Percentiles rank a stretch among this genome's conserved stretches.
Evolutionary conservation across 208 protist species (phyloP).

Genomic region (Sergeia podlipaevii): DNA sequence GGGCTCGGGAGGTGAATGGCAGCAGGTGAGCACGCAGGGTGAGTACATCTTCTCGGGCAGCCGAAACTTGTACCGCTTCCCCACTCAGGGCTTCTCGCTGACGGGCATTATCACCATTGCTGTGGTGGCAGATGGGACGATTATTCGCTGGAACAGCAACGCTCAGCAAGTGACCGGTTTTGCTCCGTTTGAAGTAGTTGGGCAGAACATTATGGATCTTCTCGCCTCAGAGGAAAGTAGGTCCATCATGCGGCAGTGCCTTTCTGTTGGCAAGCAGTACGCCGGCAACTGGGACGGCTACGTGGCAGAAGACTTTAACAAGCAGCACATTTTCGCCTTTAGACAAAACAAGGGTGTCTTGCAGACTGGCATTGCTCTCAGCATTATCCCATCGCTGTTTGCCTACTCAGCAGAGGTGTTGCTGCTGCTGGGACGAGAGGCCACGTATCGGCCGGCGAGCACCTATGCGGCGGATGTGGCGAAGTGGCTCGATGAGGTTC

Average conservation of each 20-base stretch:
- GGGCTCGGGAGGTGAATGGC: too few relatives aligned
- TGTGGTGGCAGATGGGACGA: constrained; percentile 79
- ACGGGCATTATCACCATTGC: constrained; percentile 61
- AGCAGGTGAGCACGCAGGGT: constrained; percentile 42
- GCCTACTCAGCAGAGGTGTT: constrained; percentile 57
- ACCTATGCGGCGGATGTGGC: constrained; percentile 72
- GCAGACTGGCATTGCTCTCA: constrained; percentile 56
- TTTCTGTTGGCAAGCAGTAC: constrained; percentile 37
- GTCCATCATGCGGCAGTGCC: constrained; percentile 34
- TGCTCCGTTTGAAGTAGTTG: constrained; percentile 50
- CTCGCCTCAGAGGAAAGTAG: constrained; percentile 40
- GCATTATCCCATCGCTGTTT: constrained; percentile 63
- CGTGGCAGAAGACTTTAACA: constrained; percentile 31
- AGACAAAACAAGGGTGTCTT: constrained; percentile 60
- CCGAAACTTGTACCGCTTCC: constrained; percentile 79
- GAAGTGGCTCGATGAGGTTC: constrained; percentile 59
- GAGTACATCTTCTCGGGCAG: constrained; percentile 84
- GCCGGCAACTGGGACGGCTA: constrained; percentile 72
- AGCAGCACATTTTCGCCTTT: constrained; percentile 56
- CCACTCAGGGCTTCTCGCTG: constrained; percentile 34
- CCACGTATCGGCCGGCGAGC: constrained; percentile 53
- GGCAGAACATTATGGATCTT: constrained; percentile 69
- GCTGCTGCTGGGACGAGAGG: constrained; percentile 73
- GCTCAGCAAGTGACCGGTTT: constrained; percentile 62
- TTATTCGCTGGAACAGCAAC: constrained; percentile 80